Conservation (phyloP, 176 grass and related monocot genomes). For the Triticum urartu region DNA sequence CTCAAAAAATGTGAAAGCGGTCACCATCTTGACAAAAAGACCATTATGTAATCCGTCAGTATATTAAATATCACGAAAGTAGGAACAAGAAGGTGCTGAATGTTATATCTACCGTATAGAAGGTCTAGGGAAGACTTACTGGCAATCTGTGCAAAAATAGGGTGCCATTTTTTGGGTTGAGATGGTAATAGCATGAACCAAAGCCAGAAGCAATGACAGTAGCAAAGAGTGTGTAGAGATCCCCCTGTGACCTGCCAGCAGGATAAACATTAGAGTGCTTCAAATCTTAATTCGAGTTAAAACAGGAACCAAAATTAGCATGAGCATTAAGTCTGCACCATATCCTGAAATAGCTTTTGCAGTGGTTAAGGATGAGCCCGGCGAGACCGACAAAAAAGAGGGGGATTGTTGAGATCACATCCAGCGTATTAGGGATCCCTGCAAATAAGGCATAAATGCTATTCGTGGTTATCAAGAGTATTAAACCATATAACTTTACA, state of each 20-base stretch:
- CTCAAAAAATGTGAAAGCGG: constrained; percentile 80
- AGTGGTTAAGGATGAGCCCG: constrained; percentile 62
- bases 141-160: constrained; percentile 87
- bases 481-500: neutral
- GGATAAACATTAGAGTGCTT: neutral
- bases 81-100: too few species aligned
- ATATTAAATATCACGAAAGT: too few species aligned
- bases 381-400: constrained; percentile 72
- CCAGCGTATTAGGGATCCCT: constrained; percentile 84
- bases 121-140: constrained; percentile 34
- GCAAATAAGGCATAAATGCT: neutral
- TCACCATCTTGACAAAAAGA: constrained; percentile 65
- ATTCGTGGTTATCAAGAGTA: neutral
- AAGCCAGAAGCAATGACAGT: constrained; percentile 63
- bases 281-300: neutral
- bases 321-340: constrained; percentile 31
- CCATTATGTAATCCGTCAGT: neutral
- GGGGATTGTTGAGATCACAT: constrained; percentile 87
- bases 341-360: constrained; percentile 62
- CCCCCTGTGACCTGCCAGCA: constrained; percentile 61
- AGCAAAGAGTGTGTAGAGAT: constrained; percentile 53
- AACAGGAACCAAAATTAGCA: neutral
- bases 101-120: neutral
- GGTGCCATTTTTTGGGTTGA: constrained; percentile 62
- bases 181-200: constrained; percentile 88